Base-by-base conservation (phyloP, 2,329 filamentous ascomycete species). In the Knufia petricola region DNA sequence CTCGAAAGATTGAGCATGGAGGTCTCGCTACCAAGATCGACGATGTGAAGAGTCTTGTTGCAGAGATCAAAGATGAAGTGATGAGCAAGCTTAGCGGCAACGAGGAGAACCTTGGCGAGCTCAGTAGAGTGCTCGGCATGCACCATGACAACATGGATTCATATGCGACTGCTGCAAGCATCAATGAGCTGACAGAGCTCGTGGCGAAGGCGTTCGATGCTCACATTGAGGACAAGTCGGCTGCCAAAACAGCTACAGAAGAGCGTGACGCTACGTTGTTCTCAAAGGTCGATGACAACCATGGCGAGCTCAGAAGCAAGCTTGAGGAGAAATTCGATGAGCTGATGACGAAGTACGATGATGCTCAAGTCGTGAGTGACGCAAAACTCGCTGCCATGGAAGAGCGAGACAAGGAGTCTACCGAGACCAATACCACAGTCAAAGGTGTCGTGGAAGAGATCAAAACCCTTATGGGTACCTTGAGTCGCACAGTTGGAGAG, bases 131-230 rank as follows among this genome's bases (percentile, higher is more conserved):
- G 2, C 69, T 82, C 47, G 85, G 89, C 58, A 77, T 78, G 4
- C 69, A 95, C 2, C 78, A 86, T 50, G 83, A 85, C 30, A 67
- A 67, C 12, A 64, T 71, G 13, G 66, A 68, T 48, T 65, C 61
- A 32, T 70, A 70, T 50, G 67, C 65, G 26, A 72, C 70, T 0
- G 67, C 68, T 13, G 73, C 77, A n/a, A 82, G 81, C 53, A 69
- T 89, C 46, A 82, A 82, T 59, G 82, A 84, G 48, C 75, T 89
- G 63, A 78, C 81, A 34, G 82, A 86, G 48, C 78, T 81, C 2
- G 81, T 96, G 66, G 88, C 85, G 64, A 71, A 78, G 1, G 89
- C 95, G 62, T 95, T 96, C 52, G 88, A 95, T 59, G 85, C 89
- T 54, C 83, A 86, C 9, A 84, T 87, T 57, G 81, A 82, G 13